Conservation (phyloP, 495 filamentous ascomycete genomes). For the Aspergillus homomorphus region DNA sequence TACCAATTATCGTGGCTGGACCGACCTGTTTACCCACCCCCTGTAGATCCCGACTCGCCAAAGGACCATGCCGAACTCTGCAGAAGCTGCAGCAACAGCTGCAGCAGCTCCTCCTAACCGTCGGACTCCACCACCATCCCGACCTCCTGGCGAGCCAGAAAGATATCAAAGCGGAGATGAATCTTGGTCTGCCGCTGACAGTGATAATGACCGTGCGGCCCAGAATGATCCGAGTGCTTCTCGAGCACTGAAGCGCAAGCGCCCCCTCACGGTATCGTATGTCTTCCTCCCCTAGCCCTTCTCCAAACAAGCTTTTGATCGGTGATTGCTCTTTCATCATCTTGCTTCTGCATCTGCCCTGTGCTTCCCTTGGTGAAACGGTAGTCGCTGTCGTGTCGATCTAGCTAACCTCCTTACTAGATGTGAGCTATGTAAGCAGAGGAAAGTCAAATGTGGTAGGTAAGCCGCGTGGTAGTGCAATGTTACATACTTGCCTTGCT, state of each 20-base stretch:
- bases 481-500: constrained; percentile 2
- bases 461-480: neutral
- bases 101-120: constrained; percentile 19
- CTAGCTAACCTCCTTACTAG: constrained; percentile 34
- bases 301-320: neutral
- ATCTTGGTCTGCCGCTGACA: constrained; percentile 38
- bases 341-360: constrained; percentile 1
- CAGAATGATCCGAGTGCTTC: constrained; percentile 30
- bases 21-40: constrained; percentile 17
- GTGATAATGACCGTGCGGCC: constrained; percentile 32
- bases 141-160: constrained; percentile 23
- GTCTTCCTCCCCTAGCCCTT: constrained; percentile 15
- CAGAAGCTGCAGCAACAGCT: neutral
- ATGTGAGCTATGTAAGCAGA: constrained; percentile 79
- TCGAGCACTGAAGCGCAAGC: constrained; percentile 41
- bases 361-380: neutral
- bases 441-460: constrained; percentile 76
- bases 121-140: constrained; percentile 27
- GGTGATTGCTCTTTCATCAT: no score
- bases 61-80: constrained; percentile 42
- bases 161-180: constrained; percentile 39
- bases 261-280: constrained; percentile 46
- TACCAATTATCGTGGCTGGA: constrained; percentile 24
- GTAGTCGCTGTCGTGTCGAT: neutral
- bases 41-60: constrained; percentile 31